Evolutionary conservation across 768 basidiomycete genomes (phyloP).

Genomic region (Suillus subalutaceus): DNA sequence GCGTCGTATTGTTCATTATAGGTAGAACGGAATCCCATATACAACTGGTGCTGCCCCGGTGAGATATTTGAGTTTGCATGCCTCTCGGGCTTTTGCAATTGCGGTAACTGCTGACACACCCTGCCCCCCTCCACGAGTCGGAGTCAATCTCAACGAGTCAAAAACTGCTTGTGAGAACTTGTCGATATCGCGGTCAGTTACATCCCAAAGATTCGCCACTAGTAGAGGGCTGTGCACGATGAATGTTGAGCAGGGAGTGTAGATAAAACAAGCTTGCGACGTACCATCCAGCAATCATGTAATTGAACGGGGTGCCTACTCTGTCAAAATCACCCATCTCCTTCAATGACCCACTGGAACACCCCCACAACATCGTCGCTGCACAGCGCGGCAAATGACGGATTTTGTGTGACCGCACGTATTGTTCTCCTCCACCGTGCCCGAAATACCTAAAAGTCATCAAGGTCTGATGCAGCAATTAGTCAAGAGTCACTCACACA

Average conservation of each 20-base stretch:
- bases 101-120: conserved; percentile 67
- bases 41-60: conserved; percentile 95
- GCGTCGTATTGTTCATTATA: conserved; percentile 37
- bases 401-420: conserved; percentile 85
- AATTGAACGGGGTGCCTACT: conserved; percentile 89
- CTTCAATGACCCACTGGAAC: conserved; percentile 86
- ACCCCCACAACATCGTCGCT: conserved; percentile 97
- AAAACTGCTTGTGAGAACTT: conserved; percentile 87
- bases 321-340: conserved; percentile 96
- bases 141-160: conserved; percentile 61
- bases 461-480: conserved; percentile 8
- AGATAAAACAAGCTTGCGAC: conserved; percentile 29
- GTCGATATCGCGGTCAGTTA: conserved; percentile 97
- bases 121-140: conserved; percentile 23
- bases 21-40: conserved; percentile 93
- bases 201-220: conserved; percentile 97
- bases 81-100: conserved; percentile 75
- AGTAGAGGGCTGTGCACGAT: conserved; percentile 71
- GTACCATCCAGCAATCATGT: conserved; percentile 97
- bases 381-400: conserved; percentile 84
- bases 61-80: conserved; percentile 88
- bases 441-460: conserved; percentile 81
- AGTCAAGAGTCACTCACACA: conserved; percentile 63
- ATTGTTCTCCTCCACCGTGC: conserved; percentile 95
- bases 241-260: conserved; percentile 1